phyloP scores from a whole-genome alignment of 768 basidiomycete species.

The Leccinum uliginosum region DNA sequence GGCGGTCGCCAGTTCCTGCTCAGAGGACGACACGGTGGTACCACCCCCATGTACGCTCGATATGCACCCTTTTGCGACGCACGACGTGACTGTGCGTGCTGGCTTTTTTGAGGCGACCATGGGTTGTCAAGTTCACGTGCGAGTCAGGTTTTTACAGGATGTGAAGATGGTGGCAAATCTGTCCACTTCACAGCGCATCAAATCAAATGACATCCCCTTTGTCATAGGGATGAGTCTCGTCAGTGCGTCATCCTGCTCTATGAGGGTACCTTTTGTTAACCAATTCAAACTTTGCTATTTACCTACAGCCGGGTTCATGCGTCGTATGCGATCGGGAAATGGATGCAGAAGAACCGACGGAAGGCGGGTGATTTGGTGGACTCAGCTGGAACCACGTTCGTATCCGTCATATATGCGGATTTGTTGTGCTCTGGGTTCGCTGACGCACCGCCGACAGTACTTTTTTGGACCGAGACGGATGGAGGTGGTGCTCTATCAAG shows the following conservation, averaged over 20 bases:
- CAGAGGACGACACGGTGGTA: no score
- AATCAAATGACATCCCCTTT: constrained; percentile 27
- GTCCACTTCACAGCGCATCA: constrained; percentile 31
- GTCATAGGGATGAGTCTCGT: constrained; percentile 27
- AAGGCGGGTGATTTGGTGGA: constrained; percentile 41
- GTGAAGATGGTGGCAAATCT: constrained; percentile 33
- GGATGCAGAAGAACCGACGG: constrained; percentile 33
- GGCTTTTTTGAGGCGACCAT: neutral
- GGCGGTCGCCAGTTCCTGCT: no score
- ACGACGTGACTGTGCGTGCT: constrained; percentile 40
- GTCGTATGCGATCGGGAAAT: constrained; percentile 16
- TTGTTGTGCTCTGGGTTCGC: neutral
- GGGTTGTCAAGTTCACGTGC: neutral
- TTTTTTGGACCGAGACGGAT: constrained; percentile 46
- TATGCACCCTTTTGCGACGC: constrained; percentile 48
- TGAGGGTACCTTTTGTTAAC: no score
- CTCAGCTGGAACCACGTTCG: constrained; percentile 49
- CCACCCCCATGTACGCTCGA: constrained; percentile 36
- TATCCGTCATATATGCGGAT: neutral
- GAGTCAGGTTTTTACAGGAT: constrained; percentile 36
- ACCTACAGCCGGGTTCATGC: constrained; percentile 19
- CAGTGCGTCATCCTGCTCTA: constrained; percentile 16
- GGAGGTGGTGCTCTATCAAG: constrained; percentile 36
- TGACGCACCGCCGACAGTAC: constrained; percentile 26
- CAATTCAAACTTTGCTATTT: no score